Base-by-base conservation (phyloP, 441 rosid species). In the Brassica hybrid region DNA sequence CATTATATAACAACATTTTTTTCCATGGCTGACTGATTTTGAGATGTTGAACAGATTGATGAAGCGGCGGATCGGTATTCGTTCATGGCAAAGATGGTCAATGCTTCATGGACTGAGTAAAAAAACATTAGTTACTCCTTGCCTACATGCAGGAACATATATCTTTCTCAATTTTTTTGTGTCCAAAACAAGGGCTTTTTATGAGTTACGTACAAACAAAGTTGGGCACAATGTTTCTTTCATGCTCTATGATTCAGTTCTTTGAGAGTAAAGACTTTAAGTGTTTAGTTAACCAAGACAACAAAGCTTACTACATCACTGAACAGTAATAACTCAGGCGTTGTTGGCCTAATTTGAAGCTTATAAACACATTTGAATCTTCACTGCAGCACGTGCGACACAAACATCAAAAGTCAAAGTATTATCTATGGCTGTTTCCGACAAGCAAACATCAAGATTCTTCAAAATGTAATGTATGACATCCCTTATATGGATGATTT, bases 381-480 rank as follows among this genome's bases (percentile, higher is more conserved):
- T 50, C 3, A 50, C 18, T 1, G 2, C 18, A 48, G 14, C 56
- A n/a, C 56, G 2, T 50, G 16, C 3, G 8, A 52, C 2, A 16
- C 58, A 52, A 16, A 6, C 19, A 52, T 52, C 11, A 52, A 52
- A 4, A 16, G 18, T 52, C 11, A 50, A 50, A 50, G 57, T 50
- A 2, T 36, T 38, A 21, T 71, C 41, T 54, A 32, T 19, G 59
- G 30, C 16, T 6, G 67, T 43, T 60, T 57, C 50, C 16, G 65
- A 25, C 30, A 69, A 69, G 19, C 10, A 18, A 69, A 65, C 54
- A 65, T 56, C 27, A 65, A 12, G 12, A n/a, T 32, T 21, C 32
- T 66, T 34, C 7, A 41, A 57, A 66, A 11, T 45, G 63, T 58
- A 21, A 30, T 13, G 62, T 45, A 27, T 18, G 48, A 10, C 30